A percentile compares a stretch with the other conserved stretches of the same genome.
These are phyloP conservation scores for Chalciporus chontae DNA, from an alignment of 768 basidiomycete species.

Conservation along the genomic window DNA sequence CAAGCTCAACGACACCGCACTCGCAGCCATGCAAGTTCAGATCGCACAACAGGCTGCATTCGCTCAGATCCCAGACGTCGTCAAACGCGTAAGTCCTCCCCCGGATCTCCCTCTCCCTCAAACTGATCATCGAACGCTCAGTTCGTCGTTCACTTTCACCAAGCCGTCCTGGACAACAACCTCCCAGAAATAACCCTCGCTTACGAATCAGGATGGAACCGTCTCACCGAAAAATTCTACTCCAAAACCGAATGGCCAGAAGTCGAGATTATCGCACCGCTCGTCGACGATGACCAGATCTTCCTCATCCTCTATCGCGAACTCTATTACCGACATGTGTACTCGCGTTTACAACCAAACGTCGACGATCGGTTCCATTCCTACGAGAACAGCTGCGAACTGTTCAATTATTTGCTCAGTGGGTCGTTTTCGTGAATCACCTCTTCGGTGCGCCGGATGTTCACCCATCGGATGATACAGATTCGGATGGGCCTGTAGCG, in stretches of 20 bases:
- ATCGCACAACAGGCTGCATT: constrained; percentile 82
- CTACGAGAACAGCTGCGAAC: constrained; percentile 95
- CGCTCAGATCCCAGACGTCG: constrained; percentile 81
- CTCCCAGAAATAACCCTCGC: constrained; percentile 86
- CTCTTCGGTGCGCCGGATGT: not conserved
- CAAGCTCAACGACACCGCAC: constrained; percentile 66
- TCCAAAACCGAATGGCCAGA: constrained; percentile 95
- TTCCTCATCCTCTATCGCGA: constrained; percentile 97
- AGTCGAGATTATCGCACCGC: constrained; percentile 89
- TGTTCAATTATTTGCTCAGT: constrained; percentile 98
- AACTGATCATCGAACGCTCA: constrained; percentile 27
- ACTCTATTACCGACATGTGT: constrained; percentile 92
- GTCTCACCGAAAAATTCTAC: constrained; percentile 95
- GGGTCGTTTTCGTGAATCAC: constrained; percentile 24
- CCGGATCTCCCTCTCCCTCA: not conserved
- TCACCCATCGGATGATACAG: constrained; percentile 34
- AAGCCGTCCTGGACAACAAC: constrained; percentile 90
- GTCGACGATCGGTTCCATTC: constrained; percentile 98
- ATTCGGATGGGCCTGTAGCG: constrained; percentile 89
- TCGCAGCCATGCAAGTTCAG: constrained; percentile 76
- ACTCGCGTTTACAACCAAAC: constrained; percentile 91
- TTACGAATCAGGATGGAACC: constrained; percentile 97
- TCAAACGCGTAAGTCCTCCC: constrained; percentile 73
- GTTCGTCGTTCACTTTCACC: constrained; percentile 95
- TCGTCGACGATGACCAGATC: constrained; percentile 93